Percentiles rank a stretch among this genome's conserved stretches.
Evolutionary conservation across 2,329 filamentous ascomycete genomes (phyloP).

Genomic region (Penicillium occitanis): DNA sequence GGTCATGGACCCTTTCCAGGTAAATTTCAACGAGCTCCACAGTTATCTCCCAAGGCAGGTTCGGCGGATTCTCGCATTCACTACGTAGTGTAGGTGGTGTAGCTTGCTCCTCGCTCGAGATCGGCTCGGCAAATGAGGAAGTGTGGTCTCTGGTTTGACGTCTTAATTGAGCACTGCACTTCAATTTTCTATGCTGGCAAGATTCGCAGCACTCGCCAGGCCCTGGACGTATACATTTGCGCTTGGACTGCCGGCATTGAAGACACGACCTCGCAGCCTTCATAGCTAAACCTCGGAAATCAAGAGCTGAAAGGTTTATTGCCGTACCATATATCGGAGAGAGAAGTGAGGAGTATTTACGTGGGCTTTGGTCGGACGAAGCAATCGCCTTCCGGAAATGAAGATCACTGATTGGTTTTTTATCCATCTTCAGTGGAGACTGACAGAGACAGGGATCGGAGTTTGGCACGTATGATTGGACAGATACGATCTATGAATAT

Average conservation of each 20-base stretch:
- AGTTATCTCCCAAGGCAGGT: neutral
- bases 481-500: neutral
- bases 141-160: neutral
- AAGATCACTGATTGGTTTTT: neutral
- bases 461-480: neutral
- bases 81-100: neutral
- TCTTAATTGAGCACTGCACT: neutral
- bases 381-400: neutral
- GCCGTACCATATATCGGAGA: neutral
- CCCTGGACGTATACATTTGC: neutral
- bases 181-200: neutral
- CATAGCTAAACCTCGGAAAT: neutral
- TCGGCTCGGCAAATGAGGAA: neutral
- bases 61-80: neutral
- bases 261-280: neutral
- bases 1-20: neutral
- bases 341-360: neutral
- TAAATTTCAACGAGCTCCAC: neutral
- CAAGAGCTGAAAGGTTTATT: neutral
- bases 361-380: neutral
- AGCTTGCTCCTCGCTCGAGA: neutral
- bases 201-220: neutral
- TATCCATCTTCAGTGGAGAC: neutral
- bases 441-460: neutral
- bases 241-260: neutral